Conservation (phyloP, 1,139 yeast species). For the Debaryomyces coudertii region DNA sequence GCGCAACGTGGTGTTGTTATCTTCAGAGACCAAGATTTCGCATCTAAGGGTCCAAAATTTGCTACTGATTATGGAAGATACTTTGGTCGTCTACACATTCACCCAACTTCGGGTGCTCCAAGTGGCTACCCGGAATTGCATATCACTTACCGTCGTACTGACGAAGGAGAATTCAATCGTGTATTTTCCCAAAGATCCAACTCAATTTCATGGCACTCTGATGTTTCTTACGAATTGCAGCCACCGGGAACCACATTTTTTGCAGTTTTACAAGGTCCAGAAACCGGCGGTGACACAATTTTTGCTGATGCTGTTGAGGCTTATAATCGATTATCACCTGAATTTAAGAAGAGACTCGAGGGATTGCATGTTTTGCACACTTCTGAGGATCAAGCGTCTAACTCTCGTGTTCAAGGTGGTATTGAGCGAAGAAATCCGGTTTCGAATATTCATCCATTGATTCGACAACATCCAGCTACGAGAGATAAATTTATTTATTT, state of each 20-base stretch:
- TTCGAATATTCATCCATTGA: conserved; percentile 45
- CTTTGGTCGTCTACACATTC: conserved; percentile 49
- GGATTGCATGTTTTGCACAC: conserved; percentile 42
- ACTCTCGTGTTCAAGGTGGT: conserved; percentile 34
- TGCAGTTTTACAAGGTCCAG: conserved; percentile 39
- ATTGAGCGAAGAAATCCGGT: conserved; percentile 53
- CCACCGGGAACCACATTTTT: conserved; percentile 45
- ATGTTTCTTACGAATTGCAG: conserved; percentile 40
- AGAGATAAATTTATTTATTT: conserved; percentile 46
- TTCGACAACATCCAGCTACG: conserved; percentile 48
- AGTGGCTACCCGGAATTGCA: conserved; percentile 25
- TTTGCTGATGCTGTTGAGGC: conserved; percentile 45
- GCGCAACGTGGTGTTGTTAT: conserved; percentile 50
- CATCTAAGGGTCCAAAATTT: conserved; percentile 32
- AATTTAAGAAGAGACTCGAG: conserved; percentile 39
- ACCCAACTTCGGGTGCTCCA: conserved; percentile 37
- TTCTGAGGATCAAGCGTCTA: conserved; percentile 39
- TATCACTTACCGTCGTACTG: conserved; percentile 14
- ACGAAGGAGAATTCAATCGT: conserved; percentile 42
- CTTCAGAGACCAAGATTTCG: conserved; percentile 46
- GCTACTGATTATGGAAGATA: conserved; percentile 49
- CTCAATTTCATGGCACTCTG: conserved; percentile 41
- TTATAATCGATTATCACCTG: conserved; percentile 41
- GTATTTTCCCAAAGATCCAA: conserved; percentile 24
- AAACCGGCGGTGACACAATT: conserved; percentile 40